phyloP scores from a whole-genome alignment of 257 asterid genomes.

The Ajuga chamaepitys region DNA sequence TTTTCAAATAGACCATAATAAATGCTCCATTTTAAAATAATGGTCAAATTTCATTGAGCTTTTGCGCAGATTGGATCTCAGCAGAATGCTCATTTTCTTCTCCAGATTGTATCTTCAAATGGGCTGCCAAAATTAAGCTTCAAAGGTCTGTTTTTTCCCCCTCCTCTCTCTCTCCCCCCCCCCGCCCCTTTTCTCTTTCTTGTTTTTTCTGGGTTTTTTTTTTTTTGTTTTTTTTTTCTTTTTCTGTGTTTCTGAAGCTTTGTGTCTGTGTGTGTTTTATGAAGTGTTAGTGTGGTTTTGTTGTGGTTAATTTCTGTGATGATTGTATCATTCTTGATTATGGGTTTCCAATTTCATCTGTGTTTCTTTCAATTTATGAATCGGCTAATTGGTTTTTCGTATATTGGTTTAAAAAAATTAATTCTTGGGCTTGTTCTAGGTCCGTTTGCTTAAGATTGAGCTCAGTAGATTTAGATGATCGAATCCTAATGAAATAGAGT shows the following conservation, averaged over 20 bases:
- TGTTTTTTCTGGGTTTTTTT: background rate
- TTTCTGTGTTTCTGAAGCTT: background rate
- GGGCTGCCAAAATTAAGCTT: conserved; percentile 10
- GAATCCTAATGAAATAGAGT: too few relatives aligned
- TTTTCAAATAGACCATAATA: conserved; percentile 17
- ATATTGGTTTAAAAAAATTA: too few relatives aligned
- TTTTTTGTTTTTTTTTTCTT: background rate
- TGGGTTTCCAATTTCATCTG: background rate
- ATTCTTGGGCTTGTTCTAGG: conserved; percentile 12
- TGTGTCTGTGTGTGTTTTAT: background rate
- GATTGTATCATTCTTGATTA: background rate
- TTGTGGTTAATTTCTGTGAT: background rate
- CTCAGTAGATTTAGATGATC: too few relatives aligned
- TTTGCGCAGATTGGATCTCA: conserved; percentile 36
- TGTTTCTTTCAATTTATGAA: background rate
- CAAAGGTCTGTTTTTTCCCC: conserved; percentile 5
- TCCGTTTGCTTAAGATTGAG: too few relatives aligned
- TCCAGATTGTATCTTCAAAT: conserved; percentile 16
- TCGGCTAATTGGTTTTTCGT: background rate
- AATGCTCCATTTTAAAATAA: conserved; percentile 14
- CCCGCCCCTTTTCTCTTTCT: too few relatives aligned
- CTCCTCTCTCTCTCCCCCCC: background rate
- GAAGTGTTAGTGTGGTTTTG: too few relatives aligned
- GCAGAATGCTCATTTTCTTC: conserved; percentile 2
- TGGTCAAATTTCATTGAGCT: conserved; percentile 14